Evolutionary conservation across 768 basidiomycete genomes (phyloP).

Genomic region (Mrakia gelida): DNA sequence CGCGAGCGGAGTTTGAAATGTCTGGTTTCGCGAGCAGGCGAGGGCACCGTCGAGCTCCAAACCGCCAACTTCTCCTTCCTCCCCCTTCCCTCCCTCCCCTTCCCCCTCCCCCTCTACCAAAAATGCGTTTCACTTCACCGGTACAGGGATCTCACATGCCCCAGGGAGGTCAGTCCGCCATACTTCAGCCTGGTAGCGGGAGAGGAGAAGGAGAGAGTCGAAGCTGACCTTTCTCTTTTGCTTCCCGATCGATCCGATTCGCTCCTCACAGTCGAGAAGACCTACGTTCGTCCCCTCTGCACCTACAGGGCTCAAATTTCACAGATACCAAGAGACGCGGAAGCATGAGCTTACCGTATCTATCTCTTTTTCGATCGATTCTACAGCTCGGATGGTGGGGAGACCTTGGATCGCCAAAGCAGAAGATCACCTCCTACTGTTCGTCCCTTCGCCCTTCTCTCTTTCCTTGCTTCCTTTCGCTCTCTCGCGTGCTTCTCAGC

Average conservation of each 20-base stretch:
- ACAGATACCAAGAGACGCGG: background rate
- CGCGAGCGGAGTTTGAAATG: background rate
- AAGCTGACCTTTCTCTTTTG: background rate
- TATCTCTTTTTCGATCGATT: background rate
- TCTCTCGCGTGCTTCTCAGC: background rate
- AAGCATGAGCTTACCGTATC: background rate
- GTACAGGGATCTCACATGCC: background rate
- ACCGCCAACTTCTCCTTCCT: background rate
- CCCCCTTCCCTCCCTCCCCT: background rate
- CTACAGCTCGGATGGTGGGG: constrained; percentile 30
- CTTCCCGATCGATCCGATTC: constrained; percentile 17
- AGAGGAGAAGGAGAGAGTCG: background rate
- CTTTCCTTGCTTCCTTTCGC: background rate
- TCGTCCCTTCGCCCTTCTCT: background rate
- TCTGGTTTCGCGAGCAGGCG: too few relatives aligned
- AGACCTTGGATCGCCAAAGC: constrained; percentile 21
- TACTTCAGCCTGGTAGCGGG: background rate
- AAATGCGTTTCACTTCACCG: constrained; percentile 6
- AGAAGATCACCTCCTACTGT: constrained; percentile 27
- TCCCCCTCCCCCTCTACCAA: background rate
- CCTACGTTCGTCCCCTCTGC: background rate
- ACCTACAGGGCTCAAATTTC: background rate
- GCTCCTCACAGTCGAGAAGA: constrained; percentile 12
- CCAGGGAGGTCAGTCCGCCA: background rate
- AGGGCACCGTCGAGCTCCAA: background rate